phyloP scores from a whole-genome alignment of 192 early-diverging fungal species.

The Dissophora globulifera region DNA sequence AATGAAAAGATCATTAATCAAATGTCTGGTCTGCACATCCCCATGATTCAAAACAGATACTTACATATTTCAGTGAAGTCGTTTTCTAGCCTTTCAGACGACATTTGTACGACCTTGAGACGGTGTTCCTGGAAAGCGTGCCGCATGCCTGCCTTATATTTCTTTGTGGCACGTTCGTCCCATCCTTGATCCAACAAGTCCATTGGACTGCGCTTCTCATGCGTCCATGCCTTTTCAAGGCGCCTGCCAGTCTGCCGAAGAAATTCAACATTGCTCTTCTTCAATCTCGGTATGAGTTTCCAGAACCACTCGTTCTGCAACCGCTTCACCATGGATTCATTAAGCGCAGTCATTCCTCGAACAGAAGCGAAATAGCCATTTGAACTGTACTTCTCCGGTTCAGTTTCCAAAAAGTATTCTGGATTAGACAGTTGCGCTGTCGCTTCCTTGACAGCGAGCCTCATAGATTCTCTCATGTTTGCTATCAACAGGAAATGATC shows the following conservation, averaged over 20 bases:
- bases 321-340: slow-evolving; percentile 26
- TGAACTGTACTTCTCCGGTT: slow-evolving; percentile 3
- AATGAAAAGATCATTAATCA: neutral
- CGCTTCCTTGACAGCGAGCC: slow-evolving; percentile 16
- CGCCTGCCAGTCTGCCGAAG: slow-evolving; percentile 17
- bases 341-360: slow-evolving; percentile 12
- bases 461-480: slow-evolving; percentile 9
- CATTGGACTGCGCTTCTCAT: slow-evolving; percentile 9
- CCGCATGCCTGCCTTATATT: slow-evolving; percentile 19
- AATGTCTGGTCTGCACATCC: neutral
- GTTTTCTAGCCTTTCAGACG: slow-evolving; percentile 17
- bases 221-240: slow-evolving; percentile 19
- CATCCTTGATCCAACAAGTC: slow-evolving; percentile 2
- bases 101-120: slow-evolving; percentile 19
- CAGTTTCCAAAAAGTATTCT: slow-evolving; percentile 21
- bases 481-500: neutral
- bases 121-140: slow-evolving; percentile 27
- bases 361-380: slow-evolving; percentile 1
- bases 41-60: slow-evolving; percentile 13
- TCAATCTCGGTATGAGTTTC: slow-evolving; percentile 21
- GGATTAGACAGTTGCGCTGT: slow-evolving; percentile 8
- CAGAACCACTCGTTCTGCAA: slow-evolving; percentile 21
- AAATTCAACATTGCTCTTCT: slow-evolving; percentile 1
- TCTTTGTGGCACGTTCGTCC: slow-evolving; percentile 16
- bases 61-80: slow-evolving; percentile 13